Evolutionary conservation across 331 rosid species (phyloP), one percentile per base, ranked within the genome.

Genomic region (Rhamnella rubrinervis): DNA sequence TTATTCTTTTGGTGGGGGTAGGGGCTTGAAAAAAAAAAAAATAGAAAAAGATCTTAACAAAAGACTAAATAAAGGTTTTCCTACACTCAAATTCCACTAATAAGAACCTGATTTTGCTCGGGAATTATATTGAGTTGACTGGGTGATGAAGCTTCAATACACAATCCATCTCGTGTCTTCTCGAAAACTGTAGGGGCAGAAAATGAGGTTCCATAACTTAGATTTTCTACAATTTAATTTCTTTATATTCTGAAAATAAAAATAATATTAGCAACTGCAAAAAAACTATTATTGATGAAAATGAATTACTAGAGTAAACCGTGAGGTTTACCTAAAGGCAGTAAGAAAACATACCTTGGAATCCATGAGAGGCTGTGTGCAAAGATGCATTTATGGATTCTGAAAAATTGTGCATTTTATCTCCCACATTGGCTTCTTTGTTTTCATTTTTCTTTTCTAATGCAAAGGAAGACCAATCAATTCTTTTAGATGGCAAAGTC

Each of bases 81-180:
- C 12, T 38, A 44, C 10, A 80, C 66, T 55, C 46, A 21, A 56
- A 51, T 62, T 67, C 80, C 65, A 56, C 79, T 23, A 37, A 66
- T 63, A 59, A 16, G 51, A 67, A 92, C 97, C 97, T 89, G 80
- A 78, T 72, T 88, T 80, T 75, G 83, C 75, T 83, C 86, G n/a
- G 76, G 68, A 78, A 49, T 61, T 52, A 39, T 49, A 61, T 64
- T 65, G 70, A 71, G 81, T 59, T 71, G 77, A 77, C 59, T 69
- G 15, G 75, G 67, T 28, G n/a, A 76, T 58, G 73, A 68, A 78
- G 71, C 60, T 78, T 83, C 87, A 65, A 77, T 78, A 66, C 68
- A 90, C 49, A 67, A 61, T 49, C 57, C 81, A 68, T 80, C 86
- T 46, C 60, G 75, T 39, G 77, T 67, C 67, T 55, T 80, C 80